phyloP scores from a whole-genome alignment of 2,329 filamentous ascomycete genomes.

The Rhexocercosporidium sp. region DNA sequence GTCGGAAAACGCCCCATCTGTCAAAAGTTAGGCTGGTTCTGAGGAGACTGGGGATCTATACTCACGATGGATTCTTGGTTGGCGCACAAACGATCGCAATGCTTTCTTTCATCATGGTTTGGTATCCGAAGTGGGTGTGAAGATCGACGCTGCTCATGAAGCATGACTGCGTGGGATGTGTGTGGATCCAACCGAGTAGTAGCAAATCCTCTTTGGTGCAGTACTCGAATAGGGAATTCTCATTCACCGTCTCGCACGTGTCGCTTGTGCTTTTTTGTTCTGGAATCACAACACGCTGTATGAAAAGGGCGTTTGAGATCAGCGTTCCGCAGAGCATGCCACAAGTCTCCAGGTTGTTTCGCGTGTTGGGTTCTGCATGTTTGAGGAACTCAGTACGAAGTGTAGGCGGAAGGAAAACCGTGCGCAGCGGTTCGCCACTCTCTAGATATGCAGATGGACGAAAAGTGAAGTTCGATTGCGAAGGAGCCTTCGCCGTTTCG shows the following conservation, averaged over 20 bases:
- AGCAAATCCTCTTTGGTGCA: constrained; percentile 52
- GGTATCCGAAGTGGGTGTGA: constrained; percentile 93
- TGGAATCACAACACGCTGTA: constrained; percentile 86
- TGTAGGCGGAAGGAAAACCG: constrained; percentile 81
- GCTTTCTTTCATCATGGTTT: constrained; percentile 95
- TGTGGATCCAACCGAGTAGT: constrained; percentile 81
- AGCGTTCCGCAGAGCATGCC: constrained; percentile 91
- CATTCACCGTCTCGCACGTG: constrained; percentile 93
- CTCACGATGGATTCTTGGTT: constrained; percentile 75
- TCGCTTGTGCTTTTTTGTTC: constrained; percentile 89
- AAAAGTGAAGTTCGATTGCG: constrained; percentile 66
- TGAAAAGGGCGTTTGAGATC: constrained; percentile 92
- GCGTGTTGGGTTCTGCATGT: constrained; percentile 78
- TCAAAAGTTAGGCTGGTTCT: constrained; percentile 17
- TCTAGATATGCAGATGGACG: constrained; percentile 87
- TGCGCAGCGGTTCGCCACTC: constrained; percentile 83
- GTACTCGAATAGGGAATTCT: constrained; percentile 84
- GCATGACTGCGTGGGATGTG: constrained; percentile 93
- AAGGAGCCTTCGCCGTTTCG: constrained; percentile 13
- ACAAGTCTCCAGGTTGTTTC: constrained; percentile 86
- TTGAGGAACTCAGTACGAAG: constrained; percentile 77
- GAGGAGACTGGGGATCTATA: constrained; percentile 29
- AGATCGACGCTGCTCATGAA: constrained; percentile 96
- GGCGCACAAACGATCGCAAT: constrained; percentile 97
- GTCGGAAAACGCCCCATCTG: constrained; percentile 88